Conservation (phyloP, 148 eudicot genomes). For the Drosera capensis region DNA sequence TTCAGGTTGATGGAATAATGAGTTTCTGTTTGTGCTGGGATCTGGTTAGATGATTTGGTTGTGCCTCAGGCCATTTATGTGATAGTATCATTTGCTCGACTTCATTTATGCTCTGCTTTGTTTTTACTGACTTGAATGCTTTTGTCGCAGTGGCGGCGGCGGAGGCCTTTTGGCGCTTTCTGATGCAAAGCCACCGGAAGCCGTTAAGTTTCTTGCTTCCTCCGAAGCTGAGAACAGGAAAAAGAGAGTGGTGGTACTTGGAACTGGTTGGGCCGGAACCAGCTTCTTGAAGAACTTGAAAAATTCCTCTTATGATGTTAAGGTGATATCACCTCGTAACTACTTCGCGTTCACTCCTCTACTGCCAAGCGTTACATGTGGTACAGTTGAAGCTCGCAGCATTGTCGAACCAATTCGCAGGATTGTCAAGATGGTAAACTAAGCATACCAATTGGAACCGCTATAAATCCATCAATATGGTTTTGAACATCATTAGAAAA, state of each 20-base stretch:
- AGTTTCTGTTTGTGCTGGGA: too few relatives aligned
- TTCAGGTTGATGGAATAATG: too few relatives aligned
- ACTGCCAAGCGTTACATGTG: conserved; percentile 55
- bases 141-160: conserved; percentile 31
- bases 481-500: too few relatives aligned
- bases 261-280: conserved; percentile 96
- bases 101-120: too few relatives aligned
- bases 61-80: too few relatives aligned
- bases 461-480: too few relatives aligned
- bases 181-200: conserved; percentile 27
- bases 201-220: conserved; percentile 12
- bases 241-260: conserved; percentile 78
- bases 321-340: conserved; percentile 53
- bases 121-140: conserved; percentile 5
- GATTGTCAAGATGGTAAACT: conserved; percentile 29
- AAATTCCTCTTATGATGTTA: conserved; percentile 39
- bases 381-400: conserved; percentile 61
- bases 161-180: conserved; percentile 57
- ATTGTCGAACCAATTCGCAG: conserved; percentile 55
- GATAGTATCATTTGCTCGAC: too few relatives aligned
- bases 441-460: not conserved
- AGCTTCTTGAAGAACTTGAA: conserved; percentile 69
- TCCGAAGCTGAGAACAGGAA: conserved; percentile 30
- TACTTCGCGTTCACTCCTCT: conserved; percentile 57
- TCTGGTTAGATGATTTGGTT: too few relatives aligned